Base-by-base conservation (phyloP, 2,329 filamentous ascomycete genomes). In the Graphium sp. region DNA sequence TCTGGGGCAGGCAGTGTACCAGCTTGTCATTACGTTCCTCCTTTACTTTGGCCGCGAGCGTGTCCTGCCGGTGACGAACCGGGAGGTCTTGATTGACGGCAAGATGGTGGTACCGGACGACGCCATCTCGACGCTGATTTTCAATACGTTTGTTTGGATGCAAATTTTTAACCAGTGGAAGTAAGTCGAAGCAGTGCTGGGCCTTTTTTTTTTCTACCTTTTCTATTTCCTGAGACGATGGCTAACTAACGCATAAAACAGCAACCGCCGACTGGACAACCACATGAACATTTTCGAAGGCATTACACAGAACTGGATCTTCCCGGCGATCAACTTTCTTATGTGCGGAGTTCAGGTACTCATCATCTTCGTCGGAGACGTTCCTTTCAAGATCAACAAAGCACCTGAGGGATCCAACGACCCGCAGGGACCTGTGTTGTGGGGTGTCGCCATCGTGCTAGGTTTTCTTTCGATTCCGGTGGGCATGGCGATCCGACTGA, bases 71-170 rank as follows among this genome's bases (percentile, higher is more conserved):
- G 30, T 29, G 14, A 26, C 24, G 11, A 24, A 24, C 14, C n/a
- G n/a, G n/a, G n/a, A n/a, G n/a, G n/a, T n/a, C n/a, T n/a, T n/a
- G n/a, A n/a, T n/a, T n/a, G 28, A 23, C 10, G 26, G 26, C 15
- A 19, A 20, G n/a, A 36, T 32, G 26, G 29, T 21, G 6, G 24
- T 31, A 7, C 22, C 23, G n/a, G 26, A 36, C 1, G 50, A 46
- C 2, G 62, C 79, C 41, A 62, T 91, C 34, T 60, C 73, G 32
- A 91, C 84, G 3, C 64, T 95, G 26, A 80, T 95, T 6, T 95
- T 95, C 66, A 95, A 95, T 58, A 89, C 83, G 0, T 95, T 95
- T 47, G 87, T 94, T 30, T 95, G 87, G 87, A 94, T 95, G 85
- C 87, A 95, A 43, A 91, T 95, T 41, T 95, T 95, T 60, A 95